Evolutionary conservation across 2,329 filamentous ascomycete species (phyloP), one percentile per base, ranked within the genome.

Genomic region (Pleurostoma richardsiae): DNA sequence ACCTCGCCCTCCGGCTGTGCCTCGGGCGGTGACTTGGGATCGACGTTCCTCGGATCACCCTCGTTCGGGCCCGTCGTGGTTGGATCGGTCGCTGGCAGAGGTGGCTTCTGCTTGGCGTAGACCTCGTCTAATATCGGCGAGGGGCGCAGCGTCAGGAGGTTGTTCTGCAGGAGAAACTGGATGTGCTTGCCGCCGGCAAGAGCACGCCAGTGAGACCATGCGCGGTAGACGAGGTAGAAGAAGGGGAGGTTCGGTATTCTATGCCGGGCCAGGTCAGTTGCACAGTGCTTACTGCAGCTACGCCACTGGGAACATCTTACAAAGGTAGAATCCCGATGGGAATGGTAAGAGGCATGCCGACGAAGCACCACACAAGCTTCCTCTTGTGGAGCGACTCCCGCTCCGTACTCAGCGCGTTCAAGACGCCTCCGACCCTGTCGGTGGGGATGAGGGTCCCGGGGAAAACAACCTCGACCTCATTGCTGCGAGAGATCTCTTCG

Each of bases 231-330:
- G 39, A 97, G 79, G 66, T 97, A 99, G 73, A 97, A 97, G 74
- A 97, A 97, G 19, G 94, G 94, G 10, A 99, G 74, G 63, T 99
- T 96, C 33, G 92, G 91, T 52, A 96, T 78, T 52, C 89, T 95
- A 55, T 8, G 43, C 49, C 39, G 19, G 19, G 19, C 19, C 19
- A 2, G 19, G 19, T 19, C 19, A 19, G 19, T 19, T 19, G 19
- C 19, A 19, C 19, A 19, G 19, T 19, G 19, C 19, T 19, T 19
- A 2, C 19, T 19, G 19, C 19, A 19, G 19, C 19, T 19, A 19
- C 19, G 19, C 19, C 19, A 19, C 19, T 19, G 19, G 33, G 44
- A 38, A 46, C 30, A 40, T 31, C 88, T 69, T 79, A 95, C 90
- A 97, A 62, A 41, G 94, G 94, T 40, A 99, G 72, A 41, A 96